Percentiles rank a stretch among this genome's conserved stretches.
These are phyloP conservation scores for Hymenoscyphus fraxineus DNA, from an alignment of 2,329 filamentous ascomycete species.

Conservation along the genomic window DNA sequence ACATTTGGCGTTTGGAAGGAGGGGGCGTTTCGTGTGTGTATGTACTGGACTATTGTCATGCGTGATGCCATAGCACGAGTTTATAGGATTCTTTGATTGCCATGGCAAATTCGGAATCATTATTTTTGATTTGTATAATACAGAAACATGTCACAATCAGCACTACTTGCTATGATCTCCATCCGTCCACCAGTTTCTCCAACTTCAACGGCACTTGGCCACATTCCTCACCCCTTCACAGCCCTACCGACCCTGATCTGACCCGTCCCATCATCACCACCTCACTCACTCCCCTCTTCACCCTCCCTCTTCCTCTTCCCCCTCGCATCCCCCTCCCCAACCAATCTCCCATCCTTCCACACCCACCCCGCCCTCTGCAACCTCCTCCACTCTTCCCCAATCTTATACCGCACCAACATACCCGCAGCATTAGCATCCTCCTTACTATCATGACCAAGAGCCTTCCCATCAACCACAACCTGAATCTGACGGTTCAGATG, in stretches of 20 bases:
- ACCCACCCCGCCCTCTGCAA: conserved; percentile 67
- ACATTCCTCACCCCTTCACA: not conserved
- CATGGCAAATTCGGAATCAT: not conserved
- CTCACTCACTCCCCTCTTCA: conserved; percentile 2
- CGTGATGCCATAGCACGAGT: not conserved
- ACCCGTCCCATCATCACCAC: not conserved
- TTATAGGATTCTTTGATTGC: not conserved
- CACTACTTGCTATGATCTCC: too few relatives aligned
- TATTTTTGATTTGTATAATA: not conserved
- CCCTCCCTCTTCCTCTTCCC: conserved; percentile 12
- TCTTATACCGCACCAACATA: conserved; percentile 71
- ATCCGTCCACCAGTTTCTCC: too few relatives aligned
- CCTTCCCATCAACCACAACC: conserved; percentile 45
- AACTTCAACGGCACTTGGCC: not conserved
- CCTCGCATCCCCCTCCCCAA: not conserved
- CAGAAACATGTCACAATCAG: not conserved
- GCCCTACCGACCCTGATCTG: not conserved
- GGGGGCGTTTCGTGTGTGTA: not conserved
- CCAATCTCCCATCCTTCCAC: conserved; percentile 47
- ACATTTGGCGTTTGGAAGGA: not conserved
- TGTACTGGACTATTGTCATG: not conserved
- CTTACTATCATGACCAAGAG: conserved; percentile 77
- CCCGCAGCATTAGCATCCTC: conserved; percentile 90
- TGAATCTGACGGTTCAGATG: conserved; percentile 77
- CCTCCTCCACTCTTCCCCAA: conserved; percentile 65